phyloP scores from a whole-genome alignment of 192 early-diverging fungal species.

The Coemansia interrupta region DNA sequence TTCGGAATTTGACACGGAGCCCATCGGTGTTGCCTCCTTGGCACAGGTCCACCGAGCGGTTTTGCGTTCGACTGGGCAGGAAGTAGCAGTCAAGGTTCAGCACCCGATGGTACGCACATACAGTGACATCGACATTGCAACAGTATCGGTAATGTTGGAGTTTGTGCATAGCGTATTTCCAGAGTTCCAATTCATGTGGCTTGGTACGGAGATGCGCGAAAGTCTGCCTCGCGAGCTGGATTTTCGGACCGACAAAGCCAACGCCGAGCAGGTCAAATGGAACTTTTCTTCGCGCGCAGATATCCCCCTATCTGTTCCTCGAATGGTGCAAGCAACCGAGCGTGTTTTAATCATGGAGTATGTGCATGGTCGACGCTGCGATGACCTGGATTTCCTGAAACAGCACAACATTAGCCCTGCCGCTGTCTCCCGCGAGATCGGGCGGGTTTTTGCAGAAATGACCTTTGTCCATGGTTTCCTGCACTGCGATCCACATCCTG shows the following conservation, averaged over 20 bases:
- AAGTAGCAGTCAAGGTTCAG: conserved; percentile 92
- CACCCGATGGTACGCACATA: conserved; percentile 78
- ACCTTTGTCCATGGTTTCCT: conserved; percentile 80
- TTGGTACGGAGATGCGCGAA: conserved; percentile 79
- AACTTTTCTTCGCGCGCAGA: conserved; percentile 57
- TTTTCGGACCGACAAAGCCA: conserved; percentile 74
- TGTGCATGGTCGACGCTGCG: conserved; percentile 68
- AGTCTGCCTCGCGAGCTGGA: conserved; percentile 85
- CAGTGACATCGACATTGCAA: conserved; percentile 76
- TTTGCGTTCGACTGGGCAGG: conserved; percentile 58
- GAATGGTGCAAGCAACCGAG: conserved; percentile 69
- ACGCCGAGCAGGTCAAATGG: conserved; percentile 63
- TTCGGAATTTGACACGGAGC: conserved; percentile 71
- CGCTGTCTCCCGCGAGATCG: conserved; percentile 72
- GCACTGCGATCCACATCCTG: conserved; percentile 94
- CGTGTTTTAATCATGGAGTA: conserved; percentile 90
- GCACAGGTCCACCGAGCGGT: conserved; percentile 89
- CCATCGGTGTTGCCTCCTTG: conserved; percentile 89
- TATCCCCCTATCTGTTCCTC: conserved; percentile 69
- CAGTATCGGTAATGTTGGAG: conserved; percentile 60
- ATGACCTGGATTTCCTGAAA: conserved; percentile 68
- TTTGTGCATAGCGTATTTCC: conserved; percentile 72
- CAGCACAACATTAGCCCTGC: conserved; percentile 70
- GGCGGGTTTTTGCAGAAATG: conserved; percentile 81
- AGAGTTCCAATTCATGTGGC: conserved; percentile 90